Conservation (phyloP, 345 rosid genomes). For the Draba incana region DNA sequence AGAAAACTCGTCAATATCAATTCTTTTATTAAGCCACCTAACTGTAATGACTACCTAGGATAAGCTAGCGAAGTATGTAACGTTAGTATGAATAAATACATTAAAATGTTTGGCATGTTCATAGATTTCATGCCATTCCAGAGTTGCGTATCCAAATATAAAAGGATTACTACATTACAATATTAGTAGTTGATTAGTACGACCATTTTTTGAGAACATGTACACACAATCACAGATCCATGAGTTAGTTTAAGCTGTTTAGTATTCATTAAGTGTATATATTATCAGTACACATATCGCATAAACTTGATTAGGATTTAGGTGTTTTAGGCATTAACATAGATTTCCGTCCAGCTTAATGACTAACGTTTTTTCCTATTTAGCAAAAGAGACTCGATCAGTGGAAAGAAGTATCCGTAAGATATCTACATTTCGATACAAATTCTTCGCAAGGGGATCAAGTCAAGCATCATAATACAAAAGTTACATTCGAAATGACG, state of each 20-base stretch:
- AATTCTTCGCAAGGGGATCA: too few species aligned
- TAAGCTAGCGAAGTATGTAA: constrained; percentile 18
- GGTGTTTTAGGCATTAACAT: too few species aligned
- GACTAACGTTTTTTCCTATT: too few species aligned
- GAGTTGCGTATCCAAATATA: constrained; percentile 35
- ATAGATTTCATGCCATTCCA: constrained; percentile 19
- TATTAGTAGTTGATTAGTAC: constrained; percentile 13
- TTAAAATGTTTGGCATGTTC: constrained; percentile 22
- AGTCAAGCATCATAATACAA: constrained; percentile 31
- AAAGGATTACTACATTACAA: constrained; percentile 27
- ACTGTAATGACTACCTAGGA: constrained; percentile 12
- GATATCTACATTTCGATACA: constrained; percentile 1
- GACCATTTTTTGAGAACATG: not conserved
- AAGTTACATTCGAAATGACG: constrained; percentile 25
- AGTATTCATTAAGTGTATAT: not conserved
- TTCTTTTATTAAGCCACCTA: constrained; percentile 18
- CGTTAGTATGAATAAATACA: not conserved
- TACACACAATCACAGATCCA: constrained; percentile 17
- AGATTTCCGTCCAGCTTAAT: too few species aligned
- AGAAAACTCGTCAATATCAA: constrained; percentile 4
- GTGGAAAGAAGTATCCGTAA: not conserved
- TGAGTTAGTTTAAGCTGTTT: not conserved
- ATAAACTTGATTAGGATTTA: too few species aligned
- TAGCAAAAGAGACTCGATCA: too few species aligned
- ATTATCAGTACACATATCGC: not conserved